A percentile compares a stretch with the other conserved stretches of the same genome.
Evolutionary conservation across 805 yeast species (phyloP).

Genomic region (Saccharomycopsis fermentans): DNA sequence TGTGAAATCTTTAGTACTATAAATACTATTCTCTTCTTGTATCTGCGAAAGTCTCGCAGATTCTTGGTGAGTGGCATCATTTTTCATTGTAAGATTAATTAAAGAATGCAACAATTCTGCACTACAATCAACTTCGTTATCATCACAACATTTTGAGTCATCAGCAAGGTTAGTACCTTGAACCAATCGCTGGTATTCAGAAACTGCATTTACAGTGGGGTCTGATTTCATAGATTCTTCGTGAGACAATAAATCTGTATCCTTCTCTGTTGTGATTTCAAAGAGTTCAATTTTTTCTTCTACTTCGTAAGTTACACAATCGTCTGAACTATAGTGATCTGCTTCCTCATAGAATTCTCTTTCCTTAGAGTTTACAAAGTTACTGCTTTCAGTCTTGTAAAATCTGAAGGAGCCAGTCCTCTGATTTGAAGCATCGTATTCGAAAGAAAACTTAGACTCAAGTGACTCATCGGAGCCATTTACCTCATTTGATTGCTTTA

Average conservation of each 20-base stretch:
- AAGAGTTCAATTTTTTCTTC: constrained; percentile 27
- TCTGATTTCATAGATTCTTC: constrained; percentile 28
- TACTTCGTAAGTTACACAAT: constrained; percentile 23
- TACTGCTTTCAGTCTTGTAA: constrained; percentile 26
- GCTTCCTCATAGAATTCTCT: constrained; percentile 4
- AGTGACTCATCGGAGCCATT: not conserved
- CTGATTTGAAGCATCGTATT: constrained; percentile 23
- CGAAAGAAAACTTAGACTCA: constrained; percentile 26
- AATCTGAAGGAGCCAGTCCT: constrained; percentile 30
- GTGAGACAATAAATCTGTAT: constrained; percentile 30
- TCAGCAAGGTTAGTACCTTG: constrained; percentile 4
- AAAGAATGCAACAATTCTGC: not conserved
- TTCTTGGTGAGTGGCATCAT: not conserved
- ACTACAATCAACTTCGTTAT: not conserved
- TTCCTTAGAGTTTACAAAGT: constrained; percentile 11
- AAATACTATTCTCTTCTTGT: not conserved
- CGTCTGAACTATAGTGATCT: constrained; percentile 15
- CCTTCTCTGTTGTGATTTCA: constrained; percentile 28
- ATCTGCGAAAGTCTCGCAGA: not conserved
- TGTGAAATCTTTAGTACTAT: not conserved
- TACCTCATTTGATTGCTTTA: not conserved
- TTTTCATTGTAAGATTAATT: not conserved
- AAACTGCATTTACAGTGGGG: not conserved
- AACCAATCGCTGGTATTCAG: not conserved
- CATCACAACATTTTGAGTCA: not conserved